Conservation (phyloP, 73 alveolate genomes). For the Urostyla sp. region DNA sequence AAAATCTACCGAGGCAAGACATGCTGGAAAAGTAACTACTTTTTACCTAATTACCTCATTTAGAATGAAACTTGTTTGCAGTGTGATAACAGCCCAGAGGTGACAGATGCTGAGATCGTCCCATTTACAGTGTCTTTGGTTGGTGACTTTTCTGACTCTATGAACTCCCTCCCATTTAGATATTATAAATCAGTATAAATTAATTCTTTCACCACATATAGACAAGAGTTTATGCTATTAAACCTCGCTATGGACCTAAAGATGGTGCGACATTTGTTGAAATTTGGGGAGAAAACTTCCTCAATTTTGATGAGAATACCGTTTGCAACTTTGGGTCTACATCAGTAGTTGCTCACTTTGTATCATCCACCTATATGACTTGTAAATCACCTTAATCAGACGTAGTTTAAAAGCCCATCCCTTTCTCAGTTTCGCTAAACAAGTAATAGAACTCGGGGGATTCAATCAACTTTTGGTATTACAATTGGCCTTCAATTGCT, state of each 20-base stretch:
- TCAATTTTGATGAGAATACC: conserved; percentile 92
- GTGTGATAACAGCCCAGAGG: conserved; percentile 85
- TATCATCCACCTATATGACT: conserved; percentile 76
- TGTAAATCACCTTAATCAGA: conserved; percentile 90
- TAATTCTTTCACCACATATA: neutral
- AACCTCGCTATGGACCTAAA: conserved; percentile 93
- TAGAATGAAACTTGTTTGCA: conserved; percentile 90
- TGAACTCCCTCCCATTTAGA: conserved; percentile 81
- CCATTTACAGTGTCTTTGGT: conserved; percentile 88
- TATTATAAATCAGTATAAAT: conserved; percentile 70
- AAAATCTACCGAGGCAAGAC: conserved; percentile 37
- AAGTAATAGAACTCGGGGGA: conserved; percentile 90
- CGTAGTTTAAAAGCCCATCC: conserved; percentile 87
- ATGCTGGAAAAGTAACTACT: conserved; percentile 36
- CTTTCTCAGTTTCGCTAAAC: conserved; percentile 87
- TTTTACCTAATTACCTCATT: conserved; percentile 17
- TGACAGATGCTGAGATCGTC: conserved; percentile 76
- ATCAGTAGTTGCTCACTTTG: conserved; percentile 84
- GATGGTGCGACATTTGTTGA: conserved; percentile 91
- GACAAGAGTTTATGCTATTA: conserved; percentile 76
- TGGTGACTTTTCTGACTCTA: conserved; percentile 92
- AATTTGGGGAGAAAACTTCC: conserved; percentile 91
- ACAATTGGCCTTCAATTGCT: conserved; percentile 84
- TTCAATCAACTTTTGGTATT: conserved; percentile 83
- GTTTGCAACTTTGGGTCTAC: conserved; percentile 93